Percentiles rank a stretch among this genome's conserved stretches.
These are phyloP conservation scores for Lycium ferocissimum DNA, from an alignment of 257 asterid genomes.

Conservation along the genomic window DNA sequence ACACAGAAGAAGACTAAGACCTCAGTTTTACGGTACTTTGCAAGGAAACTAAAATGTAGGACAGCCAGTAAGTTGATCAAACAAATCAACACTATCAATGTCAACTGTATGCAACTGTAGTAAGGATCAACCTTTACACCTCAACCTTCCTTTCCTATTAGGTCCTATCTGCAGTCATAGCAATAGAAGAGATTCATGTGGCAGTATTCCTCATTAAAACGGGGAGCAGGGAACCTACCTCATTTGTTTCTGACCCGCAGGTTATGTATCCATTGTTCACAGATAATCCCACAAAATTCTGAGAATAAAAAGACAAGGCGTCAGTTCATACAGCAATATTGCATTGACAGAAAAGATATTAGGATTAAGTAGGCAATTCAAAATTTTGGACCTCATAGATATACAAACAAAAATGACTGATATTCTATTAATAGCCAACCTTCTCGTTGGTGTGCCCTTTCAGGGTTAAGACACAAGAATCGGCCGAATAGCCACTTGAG, in stretches of 20 bases:
- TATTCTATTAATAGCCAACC: constrained; percentile 50
- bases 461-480: constrained; percentile 81
- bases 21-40: not conserved
- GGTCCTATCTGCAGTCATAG: not conserved
- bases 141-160: constrained; percentile 20
- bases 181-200: constrained; percentile 6
- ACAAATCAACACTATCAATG: constrained; percentile 9
- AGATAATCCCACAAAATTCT: constrained; percentile 97
- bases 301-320: constrained; percentile 44
- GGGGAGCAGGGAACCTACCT: constrained; percentile 50
- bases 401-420: not conserved
- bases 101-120: not conserved
- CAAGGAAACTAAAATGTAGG: constrained; percentile 3
- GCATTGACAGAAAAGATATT: not conserved
- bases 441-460: constrained; percentile 93
- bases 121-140: not conserved
- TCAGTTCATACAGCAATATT: not conserved
- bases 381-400: not conserved
- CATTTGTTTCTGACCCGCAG: constrained; percentile 96
- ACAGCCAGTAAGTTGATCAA: constrained; percentile 6
- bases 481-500: constrained; percentile 63
- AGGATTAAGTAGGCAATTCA: constrained; percentile 1
- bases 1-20: not conserved
- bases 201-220: not conserved
- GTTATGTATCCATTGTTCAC: constrained; percentile 88